Percentiles rank a stretch among this genome's conserved stretches.
These are phyloP conservation scores for Cryptosporidium bovis DNA, from an alignment of 169 alveolate species.

Conservation along the genomic window DNA sequence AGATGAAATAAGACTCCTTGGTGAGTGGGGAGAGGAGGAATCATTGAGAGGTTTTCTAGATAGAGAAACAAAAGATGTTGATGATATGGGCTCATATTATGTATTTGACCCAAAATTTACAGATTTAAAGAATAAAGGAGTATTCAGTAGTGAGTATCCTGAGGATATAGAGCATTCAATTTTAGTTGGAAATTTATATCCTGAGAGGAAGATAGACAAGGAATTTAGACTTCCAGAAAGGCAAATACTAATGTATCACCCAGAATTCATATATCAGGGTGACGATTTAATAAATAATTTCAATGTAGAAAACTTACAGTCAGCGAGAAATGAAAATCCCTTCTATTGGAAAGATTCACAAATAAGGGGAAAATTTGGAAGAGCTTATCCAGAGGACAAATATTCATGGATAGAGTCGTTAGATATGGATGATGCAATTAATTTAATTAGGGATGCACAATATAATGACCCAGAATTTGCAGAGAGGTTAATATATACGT, in stretches of 20 bases:
- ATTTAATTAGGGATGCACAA: slow-evolving; percentile 14
- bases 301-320: slow-evolving; percentile 40
- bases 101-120: slow-evolving; percentile 26
- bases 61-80: slow-evolving; percentile 8
- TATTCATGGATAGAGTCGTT: slow-evolving; percentile 56
- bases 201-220: not conserved
- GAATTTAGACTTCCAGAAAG: slow-evolving; percentile 24
- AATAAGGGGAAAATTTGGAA: slow-evolving; percentile 19
- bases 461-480: slow-evolving; percentile 33
- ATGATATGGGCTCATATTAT: slow-evolving; percentile 43
- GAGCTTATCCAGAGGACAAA: slow-evolving; percentile 29
- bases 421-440: slow-evolving; percentile 43
- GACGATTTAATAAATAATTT: slow-evolving; percentile 24
- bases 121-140: slow-evolving; percentile 42
- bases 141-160: slow-evolving; percentile 51
- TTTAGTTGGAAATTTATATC: slow-evolving; percentile 43
- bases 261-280: slow-evolving; percentile 1
- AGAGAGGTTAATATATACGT: slow-evolving; percentile 10
- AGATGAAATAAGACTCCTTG: slow-evolving; percentile 57
- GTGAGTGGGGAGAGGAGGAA: slow-evolving; percentile 72
- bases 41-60: slow-evolving; percentile 38
- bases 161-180: slow-evolving; percentile 51
- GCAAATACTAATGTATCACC: slow-evolving; percentile 29
- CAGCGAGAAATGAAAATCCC: slow-evolving; percentile 25
- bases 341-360: slow-evolving; percentile 28